These are phyloP conservation scores for Capronia americana DNA, from an alignment of 2,329 filamentous ascomycete species.

Conservation along the genomic window DNA sequence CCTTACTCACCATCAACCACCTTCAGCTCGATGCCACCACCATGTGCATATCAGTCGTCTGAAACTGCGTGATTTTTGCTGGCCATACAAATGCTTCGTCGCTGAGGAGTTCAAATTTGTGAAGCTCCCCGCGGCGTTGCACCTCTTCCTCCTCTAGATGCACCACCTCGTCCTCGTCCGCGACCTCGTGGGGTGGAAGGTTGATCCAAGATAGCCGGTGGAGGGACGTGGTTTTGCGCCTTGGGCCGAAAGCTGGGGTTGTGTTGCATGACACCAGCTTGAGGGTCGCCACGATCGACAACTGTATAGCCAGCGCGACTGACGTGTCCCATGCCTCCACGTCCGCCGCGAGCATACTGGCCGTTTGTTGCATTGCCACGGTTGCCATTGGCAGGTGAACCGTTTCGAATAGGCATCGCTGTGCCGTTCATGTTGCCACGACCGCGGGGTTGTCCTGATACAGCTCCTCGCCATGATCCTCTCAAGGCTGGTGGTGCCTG, in stretches of 20 bases:
- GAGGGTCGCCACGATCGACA: constrained; percentile 58
- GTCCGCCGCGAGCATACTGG: constrained; percentile 24
- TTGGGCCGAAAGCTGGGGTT: constrained; percentile 64
- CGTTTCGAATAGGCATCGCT: constrained; percentile 35
- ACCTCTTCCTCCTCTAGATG: constrained; percentile 43
- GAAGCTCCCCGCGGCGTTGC: constrained; percentile 37
- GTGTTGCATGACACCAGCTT: constrained; percentile 60
- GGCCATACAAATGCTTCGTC: background rate
- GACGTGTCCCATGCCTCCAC: constrained; percentile 25
- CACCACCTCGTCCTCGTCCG: constrained; percentile 46
- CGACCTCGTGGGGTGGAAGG: constrained; percentile 41
- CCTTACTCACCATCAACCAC: constrained; percentile 24
- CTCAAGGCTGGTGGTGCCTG: constrained; percentile 62
- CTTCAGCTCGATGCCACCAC: background rate
- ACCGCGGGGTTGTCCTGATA: constrained; percentile 52
- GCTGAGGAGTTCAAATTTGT: constrained; percentile 13
- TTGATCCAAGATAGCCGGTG: constrained; percentile 49
- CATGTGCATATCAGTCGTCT: background rate
- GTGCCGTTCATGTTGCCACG: constrained; percentile 43
- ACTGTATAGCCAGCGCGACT: constrained; percentile 48
- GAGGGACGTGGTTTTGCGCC: constrained; percentile 59
- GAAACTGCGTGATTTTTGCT: background rate
- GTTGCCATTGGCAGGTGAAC: constrained; percentile 28
- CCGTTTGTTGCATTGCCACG: constrained; percentile 22
- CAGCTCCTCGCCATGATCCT: constrained; percentile 65